phyloP scores from a whole-genome alignment of 805 yeast species.

The Monosporozyma aerobia region DNA sequence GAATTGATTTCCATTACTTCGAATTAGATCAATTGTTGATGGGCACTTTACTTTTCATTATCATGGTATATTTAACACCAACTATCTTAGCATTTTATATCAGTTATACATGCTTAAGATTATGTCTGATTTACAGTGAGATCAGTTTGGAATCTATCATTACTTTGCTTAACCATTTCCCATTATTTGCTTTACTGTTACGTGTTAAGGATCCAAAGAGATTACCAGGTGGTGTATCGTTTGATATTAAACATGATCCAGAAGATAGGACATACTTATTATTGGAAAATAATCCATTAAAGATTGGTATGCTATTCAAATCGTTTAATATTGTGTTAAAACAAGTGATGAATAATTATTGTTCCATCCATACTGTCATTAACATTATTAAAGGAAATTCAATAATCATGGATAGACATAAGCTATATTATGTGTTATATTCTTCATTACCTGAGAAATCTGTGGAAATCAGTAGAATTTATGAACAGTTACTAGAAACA shows the following conservation, averaged over 20 bases:
- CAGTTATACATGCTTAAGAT: slow-evolving; percentile 54
- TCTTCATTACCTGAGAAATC: slow-evolving; percentile 42
- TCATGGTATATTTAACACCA: slow-evolving; percentile 69
- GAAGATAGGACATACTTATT: slow-evolving; percentile 11
- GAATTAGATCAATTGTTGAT: slow-evolving; percentile 78
- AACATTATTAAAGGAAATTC: slow-evolving; percentile 38
- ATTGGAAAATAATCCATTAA: slow-evolving; percentile 39
- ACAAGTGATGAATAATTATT: slow-evolving; percentile 34
- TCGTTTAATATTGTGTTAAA: slow-evolving; percentile 37
- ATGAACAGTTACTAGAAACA: slow-evolving; percentile 5
- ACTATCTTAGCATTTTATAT: slow-evolving; percentile 80
- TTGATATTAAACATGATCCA: slow-evolving; percentile 1
- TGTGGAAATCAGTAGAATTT: slow-evolving; percentile 15
- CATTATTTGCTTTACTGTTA: slow-evolving; percentile 72
- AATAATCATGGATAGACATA: slow-evolving; percentile 38
- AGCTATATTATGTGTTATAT: slow-evolving; percentile 42
- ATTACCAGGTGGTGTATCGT: slow-evolving; percentile 49
- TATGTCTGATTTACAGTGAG: slow-evolving; percentile 39
- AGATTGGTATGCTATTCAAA: slow-evolving; percentile 36
- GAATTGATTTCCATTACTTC: slow-evolving; percentile 79
- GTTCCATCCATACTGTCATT: slow-evolving; percentile 34
- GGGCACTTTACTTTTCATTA: slow-evolving; percentile 83
- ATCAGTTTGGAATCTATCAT: slow-evolving; percentile 50
- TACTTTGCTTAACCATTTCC: slow-evolving; percentile 70
- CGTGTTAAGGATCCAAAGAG: slow-evolving; percentile 71